Percentiles rank a stretch among this genome's conserved stretches.
Conservation (phyloP, 805 yeast species). For the Spathaspora hagerdaliae region DNA sequence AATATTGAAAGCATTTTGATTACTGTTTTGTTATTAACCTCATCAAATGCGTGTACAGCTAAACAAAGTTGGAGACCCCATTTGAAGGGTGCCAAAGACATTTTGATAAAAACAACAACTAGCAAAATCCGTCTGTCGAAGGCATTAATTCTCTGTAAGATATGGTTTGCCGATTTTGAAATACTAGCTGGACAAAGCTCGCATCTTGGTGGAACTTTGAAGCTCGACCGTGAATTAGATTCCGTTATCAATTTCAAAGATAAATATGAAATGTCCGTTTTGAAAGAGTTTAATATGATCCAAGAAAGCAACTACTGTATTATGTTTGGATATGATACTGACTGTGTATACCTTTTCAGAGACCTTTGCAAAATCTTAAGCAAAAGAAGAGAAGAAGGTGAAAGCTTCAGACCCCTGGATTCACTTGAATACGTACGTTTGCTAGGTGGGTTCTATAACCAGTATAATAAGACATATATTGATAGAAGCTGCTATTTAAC, state of each 20-base stretch:
- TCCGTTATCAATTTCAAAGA: constrained; percentile 17
- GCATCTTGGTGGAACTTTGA: constrained; percentile 53
- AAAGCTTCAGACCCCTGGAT: constrained; percentile 6
- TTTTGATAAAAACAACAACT: constrained; percentile 41
- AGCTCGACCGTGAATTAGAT: constrained; percentile 44
- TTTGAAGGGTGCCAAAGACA: constrained; percentile 58
- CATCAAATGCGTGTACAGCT: constrained; percentile 53
- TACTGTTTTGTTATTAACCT: constrained; percentile 61
- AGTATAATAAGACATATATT: constrained; percentile 5
- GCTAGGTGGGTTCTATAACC: constrained; percentile 8
- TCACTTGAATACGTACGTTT: constrained; percentile 8
- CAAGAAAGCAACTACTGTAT: constrained; percentile 44
- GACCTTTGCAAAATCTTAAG: constrained; percentile 38
- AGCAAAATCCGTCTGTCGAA: constrained; percentile 26
- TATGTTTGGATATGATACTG: constrained; percentile 46
- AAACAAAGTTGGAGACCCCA: constrained; percentile 63
- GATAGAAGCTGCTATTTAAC: constrained; percentile 1
- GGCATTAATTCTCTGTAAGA: constrained; percentile 49
- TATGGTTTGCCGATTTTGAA: constrained; percentile 57
- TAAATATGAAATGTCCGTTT: constrained; percentile 26
- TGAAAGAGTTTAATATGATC: constrained; percentile 40
- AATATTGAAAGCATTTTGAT: constrained; percentile 64
- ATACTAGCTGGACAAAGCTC: constrained; percentile 54
- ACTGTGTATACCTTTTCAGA: constrained; percentile 30
- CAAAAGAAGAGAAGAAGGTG: constrained; percentile 14